Conservation (phyloP, 805 yeast genomes). For the Yarrowia keelungensis region DNA sequence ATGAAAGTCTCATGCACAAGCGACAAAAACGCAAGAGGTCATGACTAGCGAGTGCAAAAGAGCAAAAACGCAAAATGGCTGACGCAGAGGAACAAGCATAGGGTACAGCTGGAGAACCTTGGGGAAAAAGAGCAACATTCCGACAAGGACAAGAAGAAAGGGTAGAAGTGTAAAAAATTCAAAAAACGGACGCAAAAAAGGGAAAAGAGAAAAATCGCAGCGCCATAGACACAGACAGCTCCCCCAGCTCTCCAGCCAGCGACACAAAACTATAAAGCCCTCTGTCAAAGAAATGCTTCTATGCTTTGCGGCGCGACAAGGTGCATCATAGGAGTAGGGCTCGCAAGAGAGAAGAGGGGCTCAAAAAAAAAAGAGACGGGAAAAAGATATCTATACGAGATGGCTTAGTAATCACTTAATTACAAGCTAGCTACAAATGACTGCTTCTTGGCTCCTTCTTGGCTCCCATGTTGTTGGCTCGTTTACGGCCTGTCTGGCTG, state of each 20-base stretch:
- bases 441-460: not conserved
- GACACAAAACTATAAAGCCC: not conserved
- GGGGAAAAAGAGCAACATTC: conserved; percentile 24
- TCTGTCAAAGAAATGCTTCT: conserved; percentile 14
- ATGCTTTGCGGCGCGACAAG: conserved; percentile 34
- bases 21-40: conserved; percentile 24
- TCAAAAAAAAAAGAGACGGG: no score
- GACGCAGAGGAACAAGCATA: conserved; percentile 13
- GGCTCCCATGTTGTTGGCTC: not conserved
- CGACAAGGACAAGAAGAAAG: conserved; percentile 5
- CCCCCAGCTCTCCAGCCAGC: not conserved
- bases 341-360: not conserved
- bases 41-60: conserved; percentile 30
- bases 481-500: not conserved
- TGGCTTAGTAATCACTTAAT: no score
- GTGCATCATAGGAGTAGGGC: conserved; percentile 32
- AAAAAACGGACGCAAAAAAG: not conserved
- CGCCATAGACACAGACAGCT: not conserved
- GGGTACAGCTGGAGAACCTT: conserved; percentile 5
- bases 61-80: conserved; percentile 1
- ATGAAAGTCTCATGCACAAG: conserved; percentile 32
- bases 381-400: no score
- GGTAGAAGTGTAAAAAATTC: conserved; percentile 1
- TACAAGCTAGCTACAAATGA: not conserved
- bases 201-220: not conserved